Conservation (phyloP, 164 flowering plant genomes). For the Tinospora cordifolia region DNA sequence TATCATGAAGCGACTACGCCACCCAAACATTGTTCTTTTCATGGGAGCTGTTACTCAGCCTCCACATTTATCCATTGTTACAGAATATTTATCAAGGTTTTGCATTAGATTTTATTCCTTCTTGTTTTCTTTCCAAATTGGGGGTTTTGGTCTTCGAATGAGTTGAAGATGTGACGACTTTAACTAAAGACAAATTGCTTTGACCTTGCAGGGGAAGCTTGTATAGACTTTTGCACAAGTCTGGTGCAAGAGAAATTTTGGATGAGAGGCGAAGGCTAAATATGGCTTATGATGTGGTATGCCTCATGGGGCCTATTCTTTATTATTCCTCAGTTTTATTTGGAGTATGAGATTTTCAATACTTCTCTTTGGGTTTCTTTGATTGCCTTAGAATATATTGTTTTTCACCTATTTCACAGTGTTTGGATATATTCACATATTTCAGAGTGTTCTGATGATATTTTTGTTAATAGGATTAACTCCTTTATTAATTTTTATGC, state of each 20-base stretch:
- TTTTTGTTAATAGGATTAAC: too few relatives aligned
- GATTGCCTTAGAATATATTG: too few relatives aligned
- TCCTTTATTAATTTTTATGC: too few relatives aligned
- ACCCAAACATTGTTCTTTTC: conserved; percentile 96
- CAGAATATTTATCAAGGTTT: conserved; percentile 94
- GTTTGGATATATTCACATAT: not conserved
- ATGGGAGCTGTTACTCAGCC: conserved; percentile 98
- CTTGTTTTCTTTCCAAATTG: not conserved
- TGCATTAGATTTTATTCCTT: not conserved
- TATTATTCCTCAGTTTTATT: too few relatives aligned
- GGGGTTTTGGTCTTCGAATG: not conserved
- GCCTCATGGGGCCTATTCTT: conserved; percentile 3
- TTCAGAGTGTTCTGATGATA: not conserved
- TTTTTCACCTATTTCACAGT: not conserved
- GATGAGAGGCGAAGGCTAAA: conserved; percentile 84
- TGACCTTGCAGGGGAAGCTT: conserved; percentile 78
- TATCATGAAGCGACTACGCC: conserved; percentile 88
- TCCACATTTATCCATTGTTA: conserved; percentile 90
- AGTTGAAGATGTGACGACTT: not conserved
- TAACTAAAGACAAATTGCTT: conserved; percentile 3
- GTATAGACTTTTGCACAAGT: conserved; percentile 77
- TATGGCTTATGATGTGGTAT: conserved; percentile 98
- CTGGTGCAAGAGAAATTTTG: conserved; percentile 73
- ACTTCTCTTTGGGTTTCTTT: too few relatives aligned
- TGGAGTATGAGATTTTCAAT: not conserved